Evolutionary conservation across 305 asterid species (phyloP).

Genomic region (Euphrasia arctica): DNA sequence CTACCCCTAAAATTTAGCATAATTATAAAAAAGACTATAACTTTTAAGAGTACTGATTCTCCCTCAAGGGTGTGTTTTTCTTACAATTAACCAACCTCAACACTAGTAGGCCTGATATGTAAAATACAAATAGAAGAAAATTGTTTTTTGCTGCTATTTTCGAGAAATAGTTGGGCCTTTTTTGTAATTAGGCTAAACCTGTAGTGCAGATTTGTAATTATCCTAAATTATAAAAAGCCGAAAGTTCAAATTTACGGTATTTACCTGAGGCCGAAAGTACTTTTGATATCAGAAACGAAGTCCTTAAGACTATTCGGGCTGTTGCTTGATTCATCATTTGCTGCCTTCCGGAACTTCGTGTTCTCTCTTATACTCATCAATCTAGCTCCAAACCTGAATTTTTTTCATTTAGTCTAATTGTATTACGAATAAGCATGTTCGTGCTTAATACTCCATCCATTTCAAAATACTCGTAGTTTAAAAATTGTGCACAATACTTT

Average conservation of each 20-base stretch:
- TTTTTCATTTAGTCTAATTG: conserved; percentile 12
- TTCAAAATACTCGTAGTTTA: too few relatives aligned
- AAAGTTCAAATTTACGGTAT: not conserved
- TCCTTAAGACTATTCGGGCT: conserved; percentile 44
- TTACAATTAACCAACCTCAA: too few relatives aligned
- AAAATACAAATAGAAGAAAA: not conserved
- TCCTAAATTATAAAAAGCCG: not conserved
- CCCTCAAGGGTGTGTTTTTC: too few relatives aligned
- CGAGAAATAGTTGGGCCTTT: not conserved
- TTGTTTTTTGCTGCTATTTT: not conserved
- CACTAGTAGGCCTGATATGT: not conserved
- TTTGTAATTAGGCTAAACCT: not conserved
- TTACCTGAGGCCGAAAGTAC: conserved; percentile 48
- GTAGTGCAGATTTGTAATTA: not conserved
- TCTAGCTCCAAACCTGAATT: conserved; percentile 52
- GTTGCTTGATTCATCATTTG: conserved; percentile 30
- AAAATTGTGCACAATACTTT: too few relatives aligned
- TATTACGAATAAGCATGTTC: not conserved
- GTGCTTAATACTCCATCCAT: not conserved
- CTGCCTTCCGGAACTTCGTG: conserved; percentile 36
- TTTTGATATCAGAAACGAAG: conserved; percentile 51
- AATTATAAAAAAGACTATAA: too few relatives aligned
- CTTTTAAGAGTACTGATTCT: too few relatives aligned
- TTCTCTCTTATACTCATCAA: conserved; percentile 54
- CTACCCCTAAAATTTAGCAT: too few relatives aligned